A percentile compares a stretch with the other conserved stretches of the same genome.
Evolutionary conservation across 768 basidiomycete genomes (phyloP).

Genomic region (Russula compacta): DNA sequence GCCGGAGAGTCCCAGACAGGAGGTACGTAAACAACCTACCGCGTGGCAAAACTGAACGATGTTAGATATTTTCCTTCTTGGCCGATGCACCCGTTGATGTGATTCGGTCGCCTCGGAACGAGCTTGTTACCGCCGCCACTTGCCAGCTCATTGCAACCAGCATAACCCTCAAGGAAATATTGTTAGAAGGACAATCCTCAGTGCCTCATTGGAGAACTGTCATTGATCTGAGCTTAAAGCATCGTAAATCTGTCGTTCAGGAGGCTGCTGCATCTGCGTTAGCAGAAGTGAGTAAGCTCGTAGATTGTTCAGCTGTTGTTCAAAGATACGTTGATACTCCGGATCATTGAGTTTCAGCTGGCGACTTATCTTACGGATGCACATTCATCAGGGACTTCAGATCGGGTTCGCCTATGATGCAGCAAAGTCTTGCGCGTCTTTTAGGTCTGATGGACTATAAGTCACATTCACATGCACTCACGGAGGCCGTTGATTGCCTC

Average conservation of each 20-base stretch:
- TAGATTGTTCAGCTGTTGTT: constrained; percentile 54
- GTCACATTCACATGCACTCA: constrained; percentile 42
- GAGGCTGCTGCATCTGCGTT: constrained; percentile 68
- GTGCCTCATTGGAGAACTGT: constrained; percentile 59
- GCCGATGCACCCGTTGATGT: constrained; percentile 45
- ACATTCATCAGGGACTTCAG: constrained; percentile 61
- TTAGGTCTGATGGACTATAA: constrained; percentile 64
- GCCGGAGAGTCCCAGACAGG: constrained; percentile 24
- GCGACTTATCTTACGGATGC: constrained; percentile 13
- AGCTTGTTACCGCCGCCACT: constrained; percentile 60
- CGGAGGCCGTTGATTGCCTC: constrained; percentile 48
- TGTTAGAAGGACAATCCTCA: constrained; percentile 32
- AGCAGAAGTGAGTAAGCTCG: constrained; percentile 56
- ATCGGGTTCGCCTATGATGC: constrained; percentile 41
- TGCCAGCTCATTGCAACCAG: constrained; percentile 62
- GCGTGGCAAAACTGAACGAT: neutral
- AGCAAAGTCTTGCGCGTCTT: constrained; percentile 65
- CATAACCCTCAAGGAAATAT: constrained; percentile 49
- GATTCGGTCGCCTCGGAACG: constrained; percentile 57
- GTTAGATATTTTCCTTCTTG: constrained; percentile 60
- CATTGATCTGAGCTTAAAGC: constrained; percentile 64
- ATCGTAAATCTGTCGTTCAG: constrained; percentile 55
- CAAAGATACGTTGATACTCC: constrained; percentile 56
- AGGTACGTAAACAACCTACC: constrained; percentile 31
- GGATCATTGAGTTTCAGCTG: neutral